phyloP scores from a whole-genome alignment of 176 grass and related monocot genomes.

The Oryza meyeriana region DNA sequence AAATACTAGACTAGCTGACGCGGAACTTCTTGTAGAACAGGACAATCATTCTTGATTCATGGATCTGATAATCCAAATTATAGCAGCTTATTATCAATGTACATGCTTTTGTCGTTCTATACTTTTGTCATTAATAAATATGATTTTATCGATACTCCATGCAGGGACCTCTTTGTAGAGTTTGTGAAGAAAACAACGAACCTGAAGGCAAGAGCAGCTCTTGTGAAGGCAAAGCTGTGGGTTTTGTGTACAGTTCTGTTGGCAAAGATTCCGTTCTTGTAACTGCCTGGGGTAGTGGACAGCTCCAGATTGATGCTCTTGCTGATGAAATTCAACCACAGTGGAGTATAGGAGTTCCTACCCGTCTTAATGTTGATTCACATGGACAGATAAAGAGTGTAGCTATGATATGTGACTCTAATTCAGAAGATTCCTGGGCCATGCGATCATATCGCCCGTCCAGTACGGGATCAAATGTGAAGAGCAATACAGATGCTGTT shows the following conservation, averaged over 20 bases:
- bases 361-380: constrained; percentile 53
- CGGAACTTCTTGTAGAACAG: not conserved
- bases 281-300: constrained; percentile 76
- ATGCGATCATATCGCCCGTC: constrained; percentile 35
- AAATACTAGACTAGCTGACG: not conserved
- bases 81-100: not conserved
- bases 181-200: constrained; percentile 60
- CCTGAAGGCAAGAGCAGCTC: constrained; percentile 45
- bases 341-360: constrained; percentile 62
- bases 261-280: constrained; percentile 93
- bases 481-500: constrained; percentile 39
- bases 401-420: constrained; percentile 88
- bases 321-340: constrained; percentile 94
- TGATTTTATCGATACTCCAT: constrained; percentile 34
- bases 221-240: constrained; percentile 66
- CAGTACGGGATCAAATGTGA: constrained; percentile 46
- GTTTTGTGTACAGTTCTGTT: constrained; percentile 77
- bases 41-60: constrained; percentile 4
- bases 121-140: constrained; percentile 16
- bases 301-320: constrained; percentile 83
- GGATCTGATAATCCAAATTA: not conserved
- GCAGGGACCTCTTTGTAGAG: constrained; percentile 83
- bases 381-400: constrained; percentile 64
- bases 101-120: constrained; percentile 4
- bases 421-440: constrained; percentile 37